Evolutionary conservation across 306 rosid species (phyloP).

Genomic region (Luffa acutangula): DNA sequence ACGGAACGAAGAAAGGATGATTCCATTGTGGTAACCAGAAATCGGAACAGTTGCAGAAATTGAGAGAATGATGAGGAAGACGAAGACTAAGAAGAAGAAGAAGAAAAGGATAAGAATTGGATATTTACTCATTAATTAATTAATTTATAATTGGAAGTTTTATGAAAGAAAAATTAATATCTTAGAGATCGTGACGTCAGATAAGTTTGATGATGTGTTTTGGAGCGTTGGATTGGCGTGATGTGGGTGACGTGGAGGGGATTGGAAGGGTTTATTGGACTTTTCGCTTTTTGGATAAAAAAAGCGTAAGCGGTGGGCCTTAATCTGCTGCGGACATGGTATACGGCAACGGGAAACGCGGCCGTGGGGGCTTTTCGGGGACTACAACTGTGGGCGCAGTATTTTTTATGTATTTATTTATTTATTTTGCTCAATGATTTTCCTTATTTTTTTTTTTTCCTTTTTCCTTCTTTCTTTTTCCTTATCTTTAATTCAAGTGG

Average conservation of each 20-base stretch:
- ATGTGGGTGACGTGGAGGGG: not conserved
- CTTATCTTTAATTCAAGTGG: too few species aligned
- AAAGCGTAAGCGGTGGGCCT: conserved; percentile 4
- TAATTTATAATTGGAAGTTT: not conserved
- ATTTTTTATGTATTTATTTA: not conserved
- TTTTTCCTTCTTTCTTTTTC: too few species aligned
- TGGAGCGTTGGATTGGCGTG: not conserved
- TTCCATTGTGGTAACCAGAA: conserved; percentile 25
- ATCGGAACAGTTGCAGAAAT: not conserved
- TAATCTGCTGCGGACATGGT: not conserved
- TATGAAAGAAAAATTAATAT: not conserved
- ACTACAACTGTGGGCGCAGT: not conserved
- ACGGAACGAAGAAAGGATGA: conserved; percentile 33
- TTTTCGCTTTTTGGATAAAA: not conserved
- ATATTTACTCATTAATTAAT: not conserved
- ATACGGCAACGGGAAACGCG: not conserved
- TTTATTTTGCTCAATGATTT: too few species aligned
- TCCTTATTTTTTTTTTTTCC: too few species aligned
- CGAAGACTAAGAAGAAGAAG: not conserved
- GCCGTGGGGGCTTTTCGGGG: not conserved
- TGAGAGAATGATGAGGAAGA: too few species aligned
- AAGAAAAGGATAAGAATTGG: conserved; percentile 17
- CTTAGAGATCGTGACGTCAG: not conserved
- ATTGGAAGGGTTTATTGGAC: not conserved
- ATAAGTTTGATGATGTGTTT: not conserved